Conservation (phyloP, 352 stramenopile species). For the Phytophthora tubulina region DNA sequence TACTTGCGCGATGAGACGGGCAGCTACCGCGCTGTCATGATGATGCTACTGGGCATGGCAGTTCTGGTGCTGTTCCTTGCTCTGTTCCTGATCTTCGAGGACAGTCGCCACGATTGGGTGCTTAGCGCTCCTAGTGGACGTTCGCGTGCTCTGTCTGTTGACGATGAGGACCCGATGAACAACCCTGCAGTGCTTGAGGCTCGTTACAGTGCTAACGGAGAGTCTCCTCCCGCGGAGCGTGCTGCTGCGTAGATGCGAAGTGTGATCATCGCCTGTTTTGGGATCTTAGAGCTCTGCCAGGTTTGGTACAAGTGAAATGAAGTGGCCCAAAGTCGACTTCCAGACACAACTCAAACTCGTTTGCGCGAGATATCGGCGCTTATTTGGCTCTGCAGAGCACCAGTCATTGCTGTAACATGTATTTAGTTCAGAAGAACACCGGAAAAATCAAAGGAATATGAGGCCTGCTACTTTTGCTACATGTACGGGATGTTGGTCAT, state of each 20-base stretch:
- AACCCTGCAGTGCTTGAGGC: slow-evolving; percentile 54
- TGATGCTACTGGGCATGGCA: slow-evolving; percentile 82
- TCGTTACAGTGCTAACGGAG: slow-evolving; percentile 35
- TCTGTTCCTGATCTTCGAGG: slow-evolving; percentile 71
- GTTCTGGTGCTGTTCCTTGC: slow-evolving; percentile 73
- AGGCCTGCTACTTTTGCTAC: slow-evolving; percentile 28
- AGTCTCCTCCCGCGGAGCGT: slow-evolving; percentile 17
- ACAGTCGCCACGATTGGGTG: slow-evolving; percentile 63
- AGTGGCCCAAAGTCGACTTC: slow-evolving; percentile 20
- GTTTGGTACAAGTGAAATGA: slow-evolving; percentile 28
- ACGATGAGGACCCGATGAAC: slow-evolving; percentile 63
- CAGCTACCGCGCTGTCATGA: slow-evolving; percentile 86
- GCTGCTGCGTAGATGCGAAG: slow-evolving; percentile 14
- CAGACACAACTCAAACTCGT: slow-evolving; percentile 25
- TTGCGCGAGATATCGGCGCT: slow-evolving; percentile 14
- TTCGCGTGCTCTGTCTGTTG: slow-evolving; percentile 65
- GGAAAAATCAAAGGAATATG: slow-evolving; percentile 36
- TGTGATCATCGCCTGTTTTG: slow-evolving; percentile 9
- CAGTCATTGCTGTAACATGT: slow-evolving; percentile 48
- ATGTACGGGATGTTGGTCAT: slow-evolving; percentile 55
- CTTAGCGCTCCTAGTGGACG: slow-evolving; percentile 65
- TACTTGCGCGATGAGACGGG: slow-evolving; percentile 85
- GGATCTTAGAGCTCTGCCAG: slow-evolving; percentile 28
- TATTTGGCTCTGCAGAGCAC: slow-evolving; percentile 17
- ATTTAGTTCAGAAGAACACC: slow-evolving; percentile 53